Evolutionary conservation across 495 filamentous ascomycete genomes (phyloP).

Genomic region (Rhizodiscina lignyota): DNA sequence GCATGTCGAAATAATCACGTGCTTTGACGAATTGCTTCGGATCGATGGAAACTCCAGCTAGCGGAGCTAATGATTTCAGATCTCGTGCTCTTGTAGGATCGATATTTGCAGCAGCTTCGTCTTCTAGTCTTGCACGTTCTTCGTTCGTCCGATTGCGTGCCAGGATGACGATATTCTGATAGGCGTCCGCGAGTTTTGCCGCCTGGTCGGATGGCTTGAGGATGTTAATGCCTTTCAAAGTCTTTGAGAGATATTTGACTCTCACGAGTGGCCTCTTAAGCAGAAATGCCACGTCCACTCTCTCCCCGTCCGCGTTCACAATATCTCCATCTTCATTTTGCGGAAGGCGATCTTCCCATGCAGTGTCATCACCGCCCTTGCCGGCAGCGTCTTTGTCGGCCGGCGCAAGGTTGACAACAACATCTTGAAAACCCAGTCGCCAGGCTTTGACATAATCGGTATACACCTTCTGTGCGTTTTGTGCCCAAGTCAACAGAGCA

Average conservation of each 20-base stretch:
- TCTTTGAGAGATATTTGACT: constrained; percentile 74
- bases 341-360: constrained; percentile 49
- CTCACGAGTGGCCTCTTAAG: constrained; percentile 79
- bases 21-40: constrained; percentile 60
- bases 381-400: constrained; percentile 18
- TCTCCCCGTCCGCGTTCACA: constrained; percentile 61
- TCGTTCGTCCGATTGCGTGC: constrained; percentile 67
- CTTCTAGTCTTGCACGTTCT: constrained; percentile 73
- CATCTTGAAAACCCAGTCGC: constrained; percentile 88
- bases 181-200: constrained; percentile 36
- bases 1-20: constrained; percentile 75
- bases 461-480: constrained; percentile 60
- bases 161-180: constrained; percentile 56
- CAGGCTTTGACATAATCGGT: constrained; percentile 77
- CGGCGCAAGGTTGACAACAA: constrained; percentile 83
- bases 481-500: constrained; percentile 63
- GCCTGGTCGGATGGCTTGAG: constrained; percentile 40
- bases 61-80: constrained; percentile 51
- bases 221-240: constrained; percentile 45
- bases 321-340: constrained; percentile 66
- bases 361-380: constrained; percentile 20
- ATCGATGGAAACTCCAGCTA: constrained; percentile 55
- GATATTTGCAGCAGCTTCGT: constrained; percentile 73
- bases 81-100: constrained; percentile 68
- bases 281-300: constrained; percentile 86